Base-by-base conservation (phyloP, 441 rosid species). In the Pelargonium cotyledonis region DNA sequence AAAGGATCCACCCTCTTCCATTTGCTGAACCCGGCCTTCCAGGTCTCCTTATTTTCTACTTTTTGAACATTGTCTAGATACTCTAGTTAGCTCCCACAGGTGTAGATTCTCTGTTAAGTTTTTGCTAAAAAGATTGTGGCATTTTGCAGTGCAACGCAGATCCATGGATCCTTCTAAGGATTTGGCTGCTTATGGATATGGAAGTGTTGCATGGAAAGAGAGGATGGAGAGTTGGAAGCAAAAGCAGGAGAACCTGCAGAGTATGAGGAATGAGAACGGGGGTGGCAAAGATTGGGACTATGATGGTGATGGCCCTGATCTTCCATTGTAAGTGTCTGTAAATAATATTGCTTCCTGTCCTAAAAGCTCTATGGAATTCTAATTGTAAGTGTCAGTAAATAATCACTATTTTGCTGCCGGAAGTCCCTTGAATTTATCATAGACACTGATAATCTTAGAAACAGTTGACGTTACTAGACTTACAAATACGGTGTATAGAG, bases 171-270 rank as follows among this genome's bases (percentile, higher is more conserved):
- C 92, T 70, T 80, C 83, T 65, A 88, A 88, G 80, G 87, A 89
- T 74, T 80, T 87, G 68, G 85, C 89, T 44, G 90, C 84, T 65
- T 86, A 87, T 69, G 92, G 96, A 67, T 88, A 85, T 55, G 96
- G 89, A 67, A 89, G 88, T 77, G 80, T 86, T 67, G 87, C 91
- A 64, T 89, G 96, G 96, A 89, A 86, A 63, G 87, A 87, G 67
- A 82, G 88, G 64, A 79, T 83, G 85, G 88, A 89, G 75, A 72
- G 64, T 31, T 85, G 91, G 87, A 84, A 80, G 71, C 75, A 72
- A 66, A 79, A 78, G 60, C 87, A 83, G 65, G 89, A 82, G 65
- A 80, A 82, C 71, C 72, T 82, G 26, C 85, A 80, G 16, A 71
- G 73, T 74, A 67, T 68, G 76, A 80, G 77, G 29, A 70, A 76